A percentile compares a stretch with the other conserved stretches of the same genome.
These are phyloP conservation scores for Trypanosoma vivax DNA, from an alignment of 208 protist genomes.

Conservation along the genomic window DNA sequence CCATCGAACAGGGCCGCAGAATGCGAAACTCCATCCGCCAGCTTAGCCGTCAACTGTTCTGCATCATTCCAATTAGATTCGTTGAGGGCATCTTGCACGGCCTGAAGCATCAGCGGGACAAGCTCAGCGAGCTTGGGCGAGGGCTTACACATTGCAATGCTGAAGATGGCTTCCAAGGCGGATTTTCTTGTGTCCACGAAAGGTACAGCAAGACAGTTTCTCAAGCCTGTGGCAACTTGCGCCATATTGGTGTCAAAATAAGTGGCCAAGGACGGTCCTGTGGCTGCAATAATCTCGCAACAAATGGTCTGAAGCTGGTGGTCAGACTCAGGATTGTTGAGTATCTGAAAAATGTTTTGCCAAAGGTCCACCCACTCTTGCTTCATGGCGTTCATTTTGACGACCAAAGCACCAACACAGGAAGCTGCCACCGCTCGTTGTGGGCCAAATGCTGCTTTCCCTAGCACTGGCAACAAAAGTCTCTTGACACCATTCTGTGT, in stretches of 20 bases:
- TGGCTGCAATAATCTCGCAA: slow-evolving; percentile 70
- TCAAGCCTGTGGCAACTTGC: slow-evolving; percentile 37
- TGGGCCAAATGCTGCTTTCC: slow-evolving; percentile 35
- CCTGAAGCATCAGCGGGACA: slow-evolving; percentile 58
- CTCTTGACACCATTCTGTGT: slow-evolving; percentile 45
- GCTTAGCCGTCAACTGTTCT: slow-evolving; percentile 36
- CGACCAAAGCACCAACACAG: slow-evolving; percentile 68
- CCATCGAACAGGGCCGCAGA: slow-evolving; percentile 46
- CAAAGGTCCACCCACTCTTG: slow-evolving; percentile 75
- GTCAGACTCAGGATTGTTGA: slow-evolving; percentile 34
- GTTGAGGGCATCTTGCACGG: slow-evolving; percentile 60
- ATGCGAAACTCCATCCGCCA: slow-evolving; percentile 50
- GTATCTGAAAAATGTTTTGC: slow-evolving; percentile 59
- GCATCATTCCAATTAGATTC: slow-evolving; percentile 52
- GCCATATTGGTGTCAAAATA: slow-evolving; percentile 47
- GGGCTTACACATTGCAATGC: slow-evolving; percentile 36
- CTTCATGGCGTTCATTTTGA: slow-evolving; percentile 47
- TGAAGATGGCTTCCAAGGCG: slow-evolving; percentile 58
- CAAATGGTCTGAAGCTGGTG: slow-evolving; percentile 57
- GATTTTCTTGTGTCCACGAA: slow-evolving; percentile 35
- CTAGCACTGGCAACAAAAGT: slow-evolving; percentile 54
- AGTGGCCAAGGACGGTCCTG: slow-evolving; percentile 30
- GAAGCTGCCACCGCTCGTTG: slow-evolving; percentile 57
- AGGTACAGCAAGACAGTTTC: slow-evolving; percentile 38
- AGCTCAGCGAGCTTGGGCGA: slow-evolving; percentile 31